Evolutionary conservation across 306 rosid genomes (phyloP).

Genomic region (Sechiopsis laciniata): DNA sequence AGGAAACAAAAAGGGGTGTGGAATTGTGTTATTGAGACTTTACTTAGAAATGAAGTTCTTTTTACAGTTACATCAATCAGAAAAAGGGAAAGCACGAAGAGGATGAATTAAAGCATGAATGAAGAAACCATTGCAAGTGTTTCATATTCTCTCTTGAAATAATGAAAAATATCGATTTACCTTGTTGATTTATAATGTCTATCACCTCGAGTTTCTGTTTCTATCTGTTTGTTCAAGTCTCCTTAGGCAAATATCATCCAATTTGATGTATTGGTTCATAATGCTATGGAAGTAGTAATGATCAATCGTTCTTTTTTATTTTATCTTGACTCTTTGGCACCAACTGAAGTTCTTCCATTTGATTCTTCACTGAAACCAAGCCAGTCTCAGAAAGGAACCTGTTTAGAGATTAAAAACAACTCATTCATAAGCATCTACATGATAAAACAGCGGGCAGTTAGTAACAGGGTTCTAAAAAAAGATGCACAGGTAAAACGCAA

Average conservation of each 20-base stretch:
- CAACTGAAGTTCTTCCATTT: too few relatives aligned
- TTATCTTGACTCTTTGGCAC: too few relatives aligned
- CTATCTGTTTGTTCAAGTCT: constrained; percentile 17
- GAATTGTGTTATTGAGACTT: too few relatives aligned
- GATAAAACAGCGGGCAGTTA: too few relatives aligned
- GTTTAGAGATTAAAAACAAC: too few relatives aligned
- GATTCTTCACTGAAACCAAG: too few relatives aligned
- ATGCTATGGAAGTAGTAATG: constrained; percentile 24
- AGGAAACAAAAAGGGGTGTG: too few relatives aligned
- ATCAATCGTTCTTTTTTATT: constrained; percentile 22
- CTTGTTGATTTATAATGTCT: neutral
- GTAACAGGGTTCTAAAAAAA: too few relatives aligned
- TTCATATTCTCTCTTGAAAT: neutral
- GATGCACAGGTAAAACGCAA: too few relatives aligned
- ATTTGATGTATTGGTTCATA: constrained; percentile 23
- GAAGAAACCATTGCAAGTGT: constrained; percentile 24
- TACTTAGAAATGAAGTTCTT: constrained; percentile 31
- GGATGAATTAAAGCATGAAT: constrained; percentile 35
- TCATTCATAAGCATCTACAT: too few relatives aligned
- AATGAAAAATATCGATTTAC: neutral
- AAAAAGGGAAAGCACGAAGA: constrained; percentile 39
- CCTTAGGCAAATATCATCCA: neutral
- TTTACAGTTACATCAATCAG: constrained; percentile 47
- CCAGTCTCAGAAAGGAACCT: too few relatives aligned
- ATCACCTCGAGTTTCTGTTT: neutral